A percentile compares a stretch with the other conserved stretches of the same genome.
Conservation (phyloP, 1,284 basidiomycete genomes). For the Filobasidium uniguttulatum region DNA sequence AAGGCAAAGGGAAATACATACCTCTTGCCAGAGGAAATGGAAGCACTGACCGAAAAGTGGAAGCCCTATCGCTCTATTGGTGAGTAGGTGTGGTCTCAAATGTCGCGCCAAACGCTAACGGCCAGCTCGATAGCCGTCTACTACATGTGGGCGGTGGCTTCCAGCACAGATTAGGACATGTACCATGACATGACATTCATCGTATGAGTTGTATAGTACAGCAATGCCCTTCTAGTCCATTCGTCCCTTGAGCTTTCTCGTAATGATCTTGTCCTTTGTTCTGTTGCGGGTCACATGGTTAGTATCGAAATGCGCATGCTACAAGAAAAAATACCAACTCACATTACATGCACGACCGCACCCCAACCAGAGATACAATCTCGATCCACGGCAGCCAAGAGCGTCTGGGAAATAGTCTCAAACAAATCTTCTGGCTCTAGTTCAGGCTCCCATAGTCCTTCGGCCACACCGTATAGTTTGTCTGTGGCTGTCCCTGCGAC, state of each 20-base stretch:
- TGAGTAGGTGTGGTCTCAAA: not conserved
- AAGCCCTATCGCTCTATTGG: conserved; percentile 65
- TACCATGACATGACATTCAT: too few relatives aligned
- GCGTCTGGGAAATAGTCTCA: conserved; percentile 93
- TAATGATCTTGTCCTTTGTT: conserved; percentile 72
- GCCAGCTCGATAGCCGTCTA: conserved; percentile 16
- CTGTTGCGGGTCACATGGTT: conserved; percentile 37
- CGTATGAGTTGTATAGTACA: too few relatives aligned
- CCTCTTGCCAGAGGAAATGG: conserved; percentile 69
- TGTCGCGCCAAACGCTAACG: not conserved
- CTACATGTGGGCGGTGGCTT: conserved; percentile 35
- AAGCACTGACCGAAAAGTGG: conserved; percentile 59
- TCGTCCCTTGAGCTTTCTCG: conserved; percentile 69
- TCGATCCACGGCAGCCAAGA: conserved; percentile 88
- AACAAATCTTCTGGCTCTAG: conserved; percentile 94
- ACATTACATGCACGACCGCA: conserved; percentile 89
- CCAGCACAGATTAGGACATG: too few relatives aligned
- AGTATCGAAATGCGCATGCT: not conserved
- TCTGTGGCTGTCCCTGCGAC: conserved; percentile 86
- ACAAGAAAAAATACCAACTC: conserved; percentile 35
- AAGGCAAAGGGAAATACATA: conserved; percentile 43
- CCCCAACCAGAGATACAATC: conserved; percentile 98
- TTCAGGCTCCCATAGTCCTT: conserved; percentile 96
- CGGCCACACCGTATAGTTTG: conserved; percentile 94
- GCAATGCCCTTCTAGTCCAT: conserved; percentile 78